Evolutionary conservation across 306 rosid species (phyloP), one percentile per base, ranked within the genome.

Genomic region (Citrullus amarus): DNA sequence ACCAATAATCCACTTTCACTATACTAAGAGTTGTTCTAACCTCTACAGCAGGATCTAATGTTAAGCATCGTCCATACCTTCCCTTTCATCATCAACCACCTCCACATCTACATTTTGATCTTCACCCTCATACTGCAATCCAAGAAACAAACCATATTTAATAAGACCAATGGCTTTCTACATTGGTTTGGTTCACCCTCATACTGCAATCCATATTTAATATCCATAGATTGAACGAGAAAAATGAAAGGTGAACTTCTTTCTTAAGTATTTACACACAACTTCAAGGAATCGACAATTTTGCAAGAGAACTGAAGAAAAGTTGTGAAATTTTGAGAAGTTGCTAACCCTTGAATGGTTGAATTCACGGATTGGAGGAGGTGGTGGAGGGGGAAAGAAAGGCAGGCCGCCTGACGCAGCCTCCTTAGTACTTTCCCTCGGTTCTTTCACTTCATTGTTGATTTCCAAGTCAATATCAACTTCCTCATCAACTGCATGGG

Each of bases 401-500:
- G 86, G 86, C 17, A 87, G 17, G 55, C 73, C 79, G 82, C 74
- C 76, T 14, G 8, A 38, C 38, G 87, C 58, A 79, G 79, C 79
- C 71, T 74, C 88, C 74, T 81, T 86, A 75, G 86, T 85, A 80
- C 61, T 83, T 83, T 79, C 86, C 55, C 62, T 53, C 43, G 85
- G 76, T 75, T 81, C 89, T 48, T 9, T 54, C 60, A 34, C 81
- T 79, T 83, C 86, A 79, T 30, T 68, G 71, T 82, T 69, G 36
- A 82, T 85, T 12, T 90, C 90, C 80, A 75, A 82, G 78, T 89
- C 97, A 76, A 87, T 84, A 60, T 95, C 97, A 82, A 87, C 89
- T 38, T 90, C 98, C 80, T 91, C 94, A 16, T 92, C 96, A 51
- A 80, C 81, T 77, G 90, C 91, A 76, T 87, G 91, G 80, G 92